Base-by-base conservation (phyloP, 768 basidiomycete species). In the Auricularia sp. region DNA sequence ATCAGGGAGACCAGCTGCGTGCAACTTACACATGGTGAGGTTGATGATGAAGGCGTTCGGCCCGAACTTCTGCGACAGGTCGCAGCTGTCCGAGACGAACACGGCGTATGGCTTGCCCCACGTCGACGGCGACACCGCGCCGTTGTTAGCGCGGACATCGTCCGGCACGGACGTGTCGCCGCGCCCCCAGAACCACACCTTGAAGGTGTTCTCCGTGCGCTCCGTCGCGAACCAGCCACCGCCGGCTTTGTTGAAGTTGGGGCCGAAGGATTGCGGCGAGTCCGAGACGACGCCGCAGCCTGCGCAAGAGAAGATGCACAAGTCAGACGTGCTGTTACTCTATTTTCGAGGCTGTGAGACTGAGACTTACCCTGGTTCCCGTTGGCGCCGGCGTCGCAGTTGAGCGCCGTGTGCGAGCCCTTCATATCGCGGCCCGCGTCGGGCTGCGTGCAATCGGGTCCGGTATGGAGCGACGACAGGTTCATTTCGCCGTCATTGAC, bases 181-280 rank as follows among this genome's bases (percentile, higher is more conserved):
- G 58, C 85, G 78, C 0, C 84, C 77, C 86, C 86, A 90, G 75
- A 87, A 90, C 83, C 85, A 90, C 56, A 88, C 77, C 67, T 85
- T 87, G 71, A 90, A 83, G 70, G 79, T 83, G 2, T 70, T 69
- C 29, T 73, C 66, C 1, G 85, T 86, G 42, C 86, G 79, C 70
- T 87, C 85, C 77, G 85, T 76, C 58, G 77, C 85, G 70, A 80
- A 88, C 76, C 76, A 85, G 0, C 88, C 88, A 29, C 88, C 88
- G 34, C 80, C 79, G 14, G 71, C 72, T 12, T 44, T 36, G 69
- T 87, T 86, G 74, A 86, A 84, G 18, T 65, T 69, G 36, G 70
- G 8, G 23, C 84, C 84, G 68, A 80, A 84, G 29, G 68, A 66
- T 18, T 42, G 12, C n/a, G 72, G 65, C 3, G 71, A 71, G 16